Percentiles rank a stretch among this genome's conserved stretches.
phyloP scores from a whole-genome alignment of 1,139 yeast genomes.

The Geotrichum carabidarum region DNA sequence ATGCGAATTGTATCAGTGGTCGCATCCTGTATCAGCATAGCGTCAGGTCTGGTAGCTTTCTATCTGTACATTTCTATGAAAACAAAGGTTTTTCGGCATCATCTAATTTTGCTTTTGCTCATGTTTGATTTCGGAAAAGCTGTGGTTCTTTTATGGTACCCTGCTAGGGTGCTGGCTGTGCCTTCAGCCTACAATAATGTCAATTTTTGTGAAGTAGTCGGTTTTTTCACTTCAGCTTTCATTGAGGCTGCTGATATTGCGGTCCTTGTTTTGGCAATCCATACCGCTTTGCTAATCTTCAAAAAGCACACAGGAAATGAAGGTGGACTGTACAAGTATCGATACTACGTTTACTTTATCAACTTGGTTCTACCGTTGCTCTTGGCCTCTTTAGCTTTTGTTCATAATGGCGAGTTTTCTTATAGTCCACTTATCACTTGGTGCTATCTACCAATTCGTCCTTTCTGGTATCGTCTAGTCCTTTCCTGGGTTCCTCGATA shows the following conservation, averaged over 20 bases:
- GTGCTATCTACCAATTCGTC: constrained; percentile 74
- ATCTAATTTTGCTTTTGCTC: constrained; percentile 58
- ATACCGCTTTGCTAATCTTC: constrained; percentile 70
- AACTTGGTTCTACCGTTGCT: constrained; percentile 60
- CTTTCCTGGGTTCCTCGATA: constrained; percentile 83
- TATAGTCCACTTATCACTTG: constrained; percentile 53
- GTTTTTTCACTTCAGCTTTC: constrained; percentile 77
- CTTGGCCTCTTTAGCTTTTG: constrained; percentile 69
- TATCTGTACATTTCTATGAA: constrained; percentile 34
- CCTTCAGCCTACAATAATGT: constrained; percentile 49
- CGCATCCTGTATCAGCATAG: constrained; percentile 31
- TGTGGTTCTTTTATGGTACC: constrained; percentile 61
- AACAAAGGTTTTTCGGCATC: constrained; percentile 34
- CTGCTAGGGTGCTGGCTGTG: constrained; percentile 53
- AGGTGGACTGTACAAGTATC: constrained; percentile 69
- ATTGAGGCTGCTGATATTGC: constrained; percentile 88
- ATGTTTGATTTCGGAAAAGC: constrained; percentile 74
- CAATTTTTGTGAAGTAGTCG: constrained; percentile 65
- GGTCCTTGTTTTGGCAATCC: constrained; percentile 75
- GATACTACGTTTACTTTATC: constrained; percentile 55
- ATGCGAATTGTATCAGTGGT: constrained; percentile 31
- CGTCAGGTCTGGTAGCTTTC: constrained; percentile 33
- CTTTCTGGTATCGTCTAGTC: constrained; percentile 69
- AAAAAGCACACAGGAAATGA: constrained; percentile 45
- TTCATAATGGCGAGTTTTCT: constrained; percentile 36